These are phyloP conservation scores for Pseudogymnoascus sp. DNA, from an alignment of 2,329 filamentous ascomycete species.

Conservation along the genomic window DNA sequence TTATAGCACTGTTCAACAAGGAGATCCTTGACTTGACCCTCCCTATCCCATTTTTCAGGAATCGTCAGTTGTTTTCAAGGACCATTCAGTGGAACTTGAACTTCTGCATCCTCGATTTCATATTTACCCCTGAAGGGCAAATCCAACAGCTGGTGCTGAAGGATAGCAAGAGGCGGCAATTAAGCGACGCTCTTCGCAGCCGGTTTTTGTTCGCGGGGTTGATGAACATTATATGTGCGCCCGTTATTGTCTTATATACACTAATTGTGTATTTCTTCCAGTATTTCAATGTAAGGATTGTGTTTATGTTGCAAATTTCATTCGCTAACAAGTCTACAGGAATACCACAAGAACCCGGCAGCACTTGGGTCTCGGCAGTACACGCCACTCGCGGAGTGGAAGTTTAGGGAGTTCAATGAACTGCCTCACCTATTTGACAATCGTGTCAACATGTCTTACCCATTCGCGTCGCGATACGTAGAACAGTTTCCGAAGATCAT, in stretches of 20 bases:
- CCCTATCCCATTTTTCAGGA: slow-evolving; percentile 73
- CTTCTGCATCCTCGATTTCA: slow-evolving; percentile 83
- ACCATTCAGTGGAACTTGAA: slow-evolving; percentile 90
- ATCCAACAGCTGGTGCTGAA: slow-evolving; percentile 80
- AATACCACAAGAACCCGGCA: slow-evolving; percentile 90
- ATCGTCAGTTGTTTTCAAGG: slow-evolving; percentile 75
- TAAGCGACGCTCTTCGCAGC: slow-evolving; percentile 69
- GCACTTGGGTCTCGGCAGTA: slow-evolving; percentile 84
- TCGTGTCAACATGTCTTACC: slow-evolving; percentile 87
- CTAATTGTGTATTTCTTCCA: slow-evolving; percentile 86
- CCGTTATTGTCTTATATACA: slow-evolving; percentile 79
- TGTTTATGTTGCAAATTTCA: neutral
- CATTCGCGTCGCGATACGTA: slow-evolving; percentile 84
- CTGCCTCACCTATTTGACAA: slow-evolving; percentile 85
- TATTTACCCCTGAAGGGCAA: slow-evolving; percentile 84
- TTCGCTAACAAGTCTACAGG: slow-evolving; percentile 39
- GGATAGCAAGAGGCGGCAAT: slow-evolving; percentile 65
- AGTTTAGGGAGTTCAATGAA: slow-evolving; percentile 97
- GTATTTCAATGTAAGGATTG: slow-evolving; percentile 70
- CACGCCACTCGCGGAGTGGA: slow-evolving; percentile 92
- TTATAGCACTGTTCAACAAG: slow-evolving; percentile 96
- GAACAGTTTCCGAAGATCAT: slow-evolving; percentile 97
- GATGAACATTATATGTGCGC: slow-evolving; percentile 78
- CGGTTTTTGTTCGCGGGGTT: slow-evolving; percentile 77
- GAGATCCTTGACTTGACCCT: slow-evolving; percentile 83